These are phyloP conservation scores for Tuber microsphaerosporum DNA, from an alignment of 495 filamentous ascomycete genomes.

Conservation along the genomic window DNA sequence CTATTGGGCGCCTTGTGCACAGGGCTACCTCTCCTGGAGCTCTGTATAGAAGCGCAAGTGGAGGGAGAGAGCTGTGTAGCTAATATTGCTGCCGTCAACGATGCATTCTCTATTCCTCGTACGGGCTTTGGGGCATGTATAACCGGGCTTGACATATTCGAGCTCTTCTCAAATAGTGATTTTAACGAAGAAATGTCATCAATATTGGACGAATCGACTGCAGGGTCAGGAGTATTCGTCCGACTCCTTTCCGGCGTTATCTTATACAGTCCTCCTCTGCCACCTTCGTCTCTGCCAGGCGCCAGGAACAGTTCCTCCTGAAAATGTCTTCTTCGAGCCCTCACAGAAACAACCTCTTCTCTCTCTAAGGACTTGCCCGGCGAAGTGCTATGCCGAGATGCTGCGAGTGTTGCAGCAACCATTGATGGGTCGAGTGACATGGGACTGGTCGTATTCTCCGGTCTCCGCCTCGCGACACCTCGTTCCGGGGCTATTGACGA, in stretches of 20 bases:
- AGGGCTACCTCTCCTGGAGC: slow-evolving; percentile 19
- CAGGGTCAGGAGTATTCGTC: background rate
- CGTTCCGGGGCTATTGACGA: background rate
- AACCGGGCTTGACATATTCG: slow-evolving; percentile 10
- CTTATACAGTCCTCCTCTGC: background rate
- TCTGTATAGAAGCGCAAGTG: slow-evolving; percentile 16
- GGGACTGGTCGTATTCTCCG: background rate
- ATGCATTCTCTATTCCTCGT: slow-evolving; percentile 25
- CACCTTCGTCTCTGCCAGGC: background rate
- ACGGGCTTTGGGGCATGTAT: slow-evolving; percentile 30
- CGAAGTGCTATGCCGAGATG: background rate
- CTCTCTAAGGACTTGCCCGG: background rate
- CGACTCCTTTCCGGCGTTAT: slow-evolving; percentile 7
- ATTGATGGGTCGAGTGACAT: slow-evolving; percentile 1
- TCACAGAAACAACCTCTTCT: slow-evolving; percentile 13
- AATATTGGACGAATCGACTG: slow-evolving; percentile 23
- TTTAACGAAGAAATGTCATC: slow-evolving; percentile 28
- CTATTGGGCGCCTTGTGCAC: background rate
- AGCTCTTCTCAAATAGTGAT: slow-evolving; percentile 31
- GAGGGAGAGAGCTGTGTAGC: slow-evolving; percentile 32
- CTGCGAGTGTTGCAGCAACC: slow-evolving; percentile 14
- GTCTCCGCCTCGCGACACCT: background rate
- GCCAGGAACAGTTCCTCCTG: background rate
- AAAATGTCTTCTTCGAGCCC: slow-evolving; percentile 14
- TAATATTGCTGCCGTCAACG: slow-evolving; percentile 33